phyloP scores from a whole-genome alignment of 1,139 yeast species.

The Blastobotrys persicus region DNA sequence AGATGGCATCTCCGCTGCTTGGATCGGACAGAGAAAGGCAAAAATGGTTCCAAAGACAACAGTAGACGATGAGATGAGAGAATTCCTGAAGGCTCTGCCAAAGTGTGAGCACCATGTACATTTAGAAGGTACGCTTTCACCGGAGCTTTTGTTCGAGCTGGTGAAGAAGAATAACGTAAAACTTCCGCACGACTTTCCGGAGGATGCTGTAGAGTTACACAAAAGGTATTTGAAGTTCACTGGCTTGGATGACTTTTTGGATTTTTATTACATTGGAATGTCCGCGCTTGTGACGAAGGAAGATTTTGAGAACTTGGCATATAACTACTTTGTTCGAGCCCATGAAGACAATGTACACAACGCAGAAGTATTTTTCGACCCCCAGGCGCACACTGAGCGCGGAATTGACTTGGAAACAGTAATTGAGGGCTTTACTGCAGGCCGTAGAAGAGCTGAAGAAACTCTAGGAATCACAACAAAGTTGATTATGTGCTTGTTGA shows the following conservation, averaged over 20 bases:
- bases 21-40: no score
- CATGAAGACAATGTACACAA: constrained; percentile 56
- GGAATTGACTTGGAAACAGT: constrained; percentile 59
- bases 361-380: constrained; percentile 76
- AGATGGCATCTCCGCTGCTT: no score
- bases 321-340: constrained; percentile 64
- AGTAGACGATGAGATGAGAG: constrained; percentile 9
- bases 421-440: constrained; percentile 61
- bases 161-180: constrained; percentile 55
- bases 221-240: constrained; percentile 58
- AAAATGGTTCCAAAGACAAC: constrained; percentile 6
- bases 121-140: constrained; percentile 77
- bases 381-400: constrained; percentile 76
- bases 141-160: constrained; percentile 61
- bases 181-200: constrained; percentile 62
- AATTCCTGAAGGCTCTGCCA: constrained; percentile 63
- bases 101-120: constrained; percentile 85
- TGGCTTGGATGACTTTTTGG: constrained; percentile 71
- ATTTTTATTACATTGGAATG: constrained; percentile 77
- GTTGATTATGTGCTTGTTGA: constrained; percentile 72
- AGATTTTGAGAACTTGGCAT: constrained; percentile 74
- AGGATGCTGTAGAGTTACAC: constrained; percentile 50
- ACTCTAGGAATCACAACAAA: constrained; percentile 63
- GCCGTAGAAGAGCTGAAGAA: constrained; percentile 55
- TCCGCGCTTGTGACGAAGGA: constrained; percentile 60